Base-by-base conservation (phyloP, 208 protist species). In the Trypanosoma theileri region DNA sequence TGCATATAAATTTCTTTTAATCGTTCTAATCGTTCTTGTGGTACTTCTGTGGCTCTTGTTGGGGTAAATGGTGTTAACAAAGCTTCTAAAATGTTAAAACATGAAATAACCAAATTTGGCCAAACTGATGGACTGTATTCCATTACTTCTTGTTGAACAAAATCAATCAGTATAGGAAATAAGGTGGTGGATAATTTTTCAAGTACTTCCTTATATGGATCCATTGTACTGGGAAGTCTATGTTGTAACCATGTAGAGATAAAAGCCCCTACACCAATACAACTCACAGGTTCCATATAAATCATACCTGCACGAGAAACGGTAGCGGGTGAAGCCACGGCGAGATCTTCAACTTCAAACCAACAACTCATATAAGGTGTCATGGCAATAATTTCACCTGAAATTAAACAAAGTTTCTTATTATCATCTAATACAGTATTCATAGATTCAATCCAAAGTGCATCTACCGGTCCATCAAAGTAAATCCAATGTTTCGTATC, bases 281-380 rank as follows among this genome's bases (percentile, higher is more conserved):
- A 97, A 59, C 76, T 91, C 45, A 84, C 69, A 26, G 98, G 97
- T 79, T 99, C 95, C 75, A 99, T 95, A 84, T 98, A 99, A 65
- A 99, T 97, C 98, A 99, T 99, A 66, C 98, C 98, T 19, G 97
- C 98, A 50, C 98, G 91, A 11, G 93, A 98, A 44, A 99, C 98
- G 17, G 98, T 99, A 24, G 98, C 98, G 2, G 98, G 98, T 24
- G 97, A 98, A 40, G 98, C 98, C 19, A 98, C 95, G 10, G 94
- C 89, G 17, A 99, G 88, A 75, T 99, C 96, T 75, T 98, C 93
- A 21, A 98, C 95, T 75, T 99, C 98, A 74, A 99, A 99, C 81
- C 98, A 97, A 73, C 98, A 90, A 69, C 98, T 98, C 92, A 98
- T 98, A 70, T 89, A 91, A 21, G 84, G 82, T 35, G 91, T 97